Evolutionary conservation across 208 protist genomes (phyloP), one percentile per base, ranked within the genome.

Genomic region (Leishmania gerbilli): DNA sequence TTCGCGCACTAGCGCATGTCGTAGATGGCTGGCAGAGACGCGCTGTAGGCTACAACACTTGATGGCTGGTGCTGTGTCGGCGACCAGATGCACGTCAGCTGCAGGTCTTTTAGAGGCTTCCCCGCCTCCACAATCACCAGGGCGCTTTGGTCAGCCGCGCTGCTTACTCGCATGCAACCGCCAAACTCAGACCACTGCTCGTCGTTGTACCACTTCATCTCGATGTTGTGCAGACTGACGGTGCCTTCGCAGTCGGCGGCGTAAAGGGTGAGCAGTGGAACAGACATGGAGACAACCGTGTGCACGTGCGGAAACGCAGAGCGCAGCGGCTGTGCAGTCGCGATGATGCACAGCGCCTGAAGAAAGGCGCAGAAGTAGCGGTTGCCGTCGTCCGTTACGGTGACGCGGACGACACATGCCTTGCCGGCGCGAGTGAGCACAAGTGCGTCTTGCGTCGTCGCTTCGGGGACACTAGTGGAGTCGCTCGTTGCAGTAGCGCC

Each of bases 201-300:
- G 3, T 75, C 71, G 72, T 86, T 82, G n/a, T 87, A 87, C 92
- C 93, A 96, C 72, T 47, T 49, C 93, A 95, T 95, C 55, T 91
- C 88, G 17, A 93, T 79, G 78, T 91, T 96, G 88, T 95, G 91
- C 19, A 96, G 82, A 24, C 89, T 82, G 42, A 96, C 55, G 7
- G 88, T 91, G 15, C 93, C 93, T 69, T 94, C 87, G 62, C 75
- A 78, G 74, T 92, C 89, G 17, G 86, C 87, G 24, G 89, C 69
- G 87, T 94, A 95, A 15, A 95, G 67, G 3, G 88, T 91, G 21
- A 96, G 83, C 27, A 94, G 67, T 8, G 92, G 90, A 5, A 85
- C 71, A 3, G 84, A 45, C 27, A 91, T 81, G 65, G 91, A 88
- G 1, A 86, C 69, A 58, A 84, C 55, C 55, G 71, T 45, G 74